Evolutionary conservation across 2,329 filamentous ascomycete species (phyloP).

Genomic region (Nemania serpens): DNA sequence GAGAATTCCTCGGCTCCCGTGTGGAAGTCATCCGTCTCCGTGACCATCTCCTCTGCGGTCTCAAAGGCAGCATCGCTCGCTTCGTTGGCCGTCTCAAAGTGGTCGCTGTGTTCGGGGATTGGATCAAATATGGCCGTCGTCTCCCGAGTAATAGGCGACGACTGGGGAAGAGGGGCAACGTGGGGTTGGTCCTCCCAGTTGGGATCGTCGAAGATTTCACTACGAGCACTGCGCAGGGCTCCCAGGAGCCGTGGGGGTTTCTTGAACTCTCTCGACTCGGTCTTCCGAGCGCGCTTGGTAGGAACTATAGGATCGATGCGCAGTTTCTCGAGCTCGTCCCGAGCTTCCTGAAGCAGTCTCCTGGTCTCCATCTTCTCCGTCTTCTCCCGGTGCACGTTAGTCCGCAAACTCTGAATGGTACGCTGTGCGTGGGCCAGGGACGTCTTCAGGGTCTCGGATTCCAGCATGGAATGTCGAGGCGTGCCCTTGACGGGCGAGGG

Average conservation of each 20-base stretch:
- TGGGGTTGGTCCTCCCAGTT: constrained; percentile 87
- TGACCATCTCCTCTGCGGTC: constrained; percentile 76
- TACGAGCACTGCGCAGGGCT: constrained; percentile 71
- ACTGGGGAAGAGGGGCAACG: constrained; percentile 53
- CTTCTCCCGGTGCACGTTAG: constrained; percentile 95
- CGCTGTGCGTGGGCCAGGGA: constrained; percentile 93
- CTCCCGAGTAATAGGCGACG: constrained; percentile 40
- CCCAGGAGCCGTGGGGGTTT: constrained; percentile 81
- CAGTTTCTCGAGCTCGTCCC: constrained; percentile 83
- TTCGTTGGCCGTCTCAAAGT: constrained; percentile 84
- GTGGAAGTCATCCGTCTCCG: constrained; percentile 93
- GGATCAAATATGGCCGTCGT: constrained; percentile 36
- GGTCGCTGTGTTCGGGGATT: constrained; percentile 61
- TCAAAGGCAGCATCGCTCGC: constrained; percentile 68
- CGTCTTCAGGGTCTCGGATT: constrained; percentile 92
- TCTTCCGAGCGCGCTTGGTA: constrained; percentile 66
- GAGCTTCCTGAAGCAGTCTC: constrained; percentile 91
- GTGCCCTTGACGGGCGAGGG: constrained; percentile 90
- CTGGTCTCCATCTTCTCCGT: constrained; percentile 96
- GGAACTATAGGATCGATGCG: constrained; percentile 57
- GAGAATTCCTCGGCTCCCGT: constrained; percentile 82
- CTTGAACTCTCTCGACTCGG: constrained; percentile 72
- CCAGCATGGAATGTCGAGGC: constrained; percentile 87
- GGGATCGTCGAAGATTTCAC: constrained; percentile 81
- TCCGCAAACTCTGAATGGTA: constrained; percentile 94